Evolutionary conservation across 768 basidiomycete genomes (phyloP), one percentile per base, ranked within the genome.

Genomic region (Amanita fuliginea): DNA sequence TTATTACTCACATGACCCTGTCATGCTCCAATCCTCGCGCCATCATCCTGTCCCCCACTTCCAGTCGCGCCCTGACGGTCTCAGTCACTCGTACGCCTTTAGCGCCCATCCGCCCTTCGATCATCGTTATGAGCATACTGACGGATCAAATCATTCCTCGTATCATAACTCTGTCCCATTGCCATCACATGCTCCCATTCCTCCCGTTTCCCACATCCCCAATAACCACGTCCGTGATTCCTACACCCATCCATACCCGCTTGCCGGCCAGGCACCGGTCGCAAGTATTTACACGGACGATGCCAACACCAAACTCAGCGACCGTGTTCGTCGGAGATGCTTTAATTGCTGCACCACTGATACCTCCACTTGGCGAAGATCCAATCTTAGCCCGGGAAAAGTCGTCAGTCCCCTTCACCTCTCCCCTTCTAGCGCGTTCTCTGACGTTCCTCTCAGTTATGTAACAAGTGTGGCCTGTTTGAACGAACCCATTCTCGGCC

Each of bases 271-370:
- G 48, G 54, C 60, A 11, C 62, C 60, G 2, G 57, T 63, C 5
- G 56, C 62, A 2, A 64, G 71, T 47, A 62, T 71, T 10, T 70
- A 81, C 64, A 88, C 86, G 0, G 83, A 86, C 62, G 86, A 89
- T 55, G 86, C 86, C 0, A 76, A 84, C 1, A 87, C 85, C 0
- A 89, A 89, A 65, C 70, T 88, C 49, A 82, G 78, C 59, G 83
- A 87, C 60, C 74, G 84, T 35, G 81, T 89, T 43, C 74, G 86
- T 22, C 66, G 86, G 33, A 69, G 85, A 42, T 89, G 86, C 64
- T 88, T 83, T 74, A 89, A 89, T 61, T 89, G 86, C 63, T 81
- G 82, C 61, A 88, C 86, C 21, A 87, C 86, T 11, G 86, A 89
- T 54, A 88, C 87, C 28, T 82, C 81, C 44, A 88, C 86, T 21